Evolutionary conservation across 208 protist species (phyloP), one percentile per base, ranked within the genome.

Genomic region (Porcisia deanei): DNA sequence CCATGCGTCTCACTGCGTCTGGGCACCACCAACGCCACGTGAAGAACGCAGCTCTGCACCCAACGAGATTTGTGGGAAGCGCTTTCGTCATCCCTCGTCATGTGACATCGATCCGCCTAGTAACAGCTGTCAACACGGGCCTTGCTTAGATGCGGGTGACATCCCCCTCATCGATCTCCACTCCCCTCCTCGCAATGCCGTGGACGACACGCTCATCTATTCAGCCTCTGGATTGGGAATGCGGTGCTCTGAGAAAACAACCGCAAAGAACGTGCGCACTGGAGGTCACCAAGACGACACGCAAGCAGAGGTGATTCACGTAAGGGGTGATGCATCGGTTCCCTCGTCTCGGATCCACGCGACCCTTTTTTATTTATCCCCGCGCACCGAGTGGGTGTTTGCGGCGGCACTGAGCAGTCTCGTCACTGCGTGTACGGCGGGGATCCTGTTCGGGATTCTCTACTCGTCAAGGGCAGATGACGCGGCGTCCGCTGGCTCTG

Each of bases 371-470:
- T 75, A 63, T 41, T 37, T 66, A 14, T 55, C 54, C 5, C 71
- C 71, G 39, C 55, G 71, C 58, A 52, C 3, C 49, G 22, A n/a
- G 41, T 75, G 71, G 71, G 57, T 75, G 49, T 37, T 54, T 30
- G 43, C 57, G 20, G 39, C 57, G 0, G 71, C 71, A 49, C 39
- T 75, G 14, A 30, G 1, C 55, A 65, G n/a, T 49, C 20, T 65
- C 55, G 58, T 9, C n/a, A 49, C 45, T 14, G 71, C 30, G 25
- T 75, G 71, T 20, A 12, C 71, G 25, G 63, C 71, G 12, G 54
- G 16, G 22, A 58, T 59, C 14, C 39, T 75, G 34, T 60, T 72
- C 37, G 53, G 34, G 20, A 30, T 59, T 25, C 52, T 57, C 37
- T 47, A 60, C 66, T 22, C 68, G 37, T 25, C 34, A 18, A 7